A percentile compares a stretch with the other conserved stretches of the same genome.
phyloP scores from a whole-genome alignment of 495 filamentous ascomycete species.

The Penicillium roqueforti region DNA sequence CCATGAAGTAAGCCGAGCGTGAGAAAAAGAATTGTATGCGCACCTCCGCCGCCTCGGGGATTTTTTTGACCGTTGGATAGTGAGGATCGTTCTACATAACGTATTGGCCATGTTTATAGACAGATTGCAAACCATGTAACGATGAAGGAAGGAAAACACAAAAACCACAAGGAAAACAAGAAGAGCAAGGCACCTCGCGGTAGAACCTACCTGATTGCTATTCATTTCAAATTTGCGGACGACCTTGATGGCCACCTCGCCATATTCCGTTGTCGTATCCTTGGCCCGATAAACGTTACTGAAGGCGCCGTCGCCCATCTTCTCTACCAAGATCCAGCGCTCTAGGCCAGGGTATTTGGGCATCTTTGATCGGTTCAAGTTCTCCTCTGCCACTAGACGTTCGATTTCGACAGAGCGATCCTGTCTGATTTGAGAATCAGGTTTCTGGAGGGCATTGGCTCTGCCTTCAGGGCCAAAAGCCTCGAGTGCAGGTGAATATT shows the following conservation, averaged over 20 bases:
- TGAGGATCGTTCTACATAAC: conserved; percentile 62
- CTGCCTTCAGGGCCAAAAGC: conserved; percentile 48
- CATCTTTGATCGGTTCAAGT: conserved; percentile 74
- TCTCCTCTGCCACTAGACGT: conserved; percentile 86
- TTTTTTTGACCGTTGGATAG: conserved; percentile 93
- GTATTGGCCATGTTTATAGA: conserved; percentile 35
- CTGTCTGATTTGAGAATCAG: conserved; percentile 44
- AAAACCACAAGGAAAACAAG: conserved; percentile 15
- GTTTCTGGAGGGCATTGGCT: conserved; percentile 53
- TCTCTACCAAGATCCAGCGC: conserved; percentile 83
- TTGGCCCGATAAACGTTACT: conserved; percentile 94
- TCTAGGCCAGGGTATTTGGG: conserved; percentile 90
- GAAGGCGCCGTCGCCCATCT: conserved; percentile 99
- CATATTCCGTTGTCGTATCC: conserved; percentile 62
- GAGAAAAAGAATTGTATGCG: conserved; percentile 49
- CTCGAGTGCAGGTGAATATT: conserved; percentile 51
- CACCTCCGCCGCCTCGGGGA: conserved; percentile 95
- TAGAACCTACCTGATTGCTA: conserved; percentile 76
- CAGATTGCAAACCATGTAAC: conserved; percentile 1
- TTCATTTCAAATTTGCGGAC: conserved; percentile 99
- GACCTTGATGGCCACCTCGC: conserved; percentile 95
- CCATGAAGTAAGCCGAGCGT: conserved; percentile 14
- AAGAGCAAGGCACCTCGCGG: conserved; percentile 15
- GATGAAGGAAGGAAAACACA: background rate
- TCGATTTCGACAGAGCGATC: conserved; percentile 58